Evolutionary conservation across 768 basidiomycete species (phyloP), one percentile per base, ranked within the genome.

Genomic region (Tremella fuciformis): DNA sequence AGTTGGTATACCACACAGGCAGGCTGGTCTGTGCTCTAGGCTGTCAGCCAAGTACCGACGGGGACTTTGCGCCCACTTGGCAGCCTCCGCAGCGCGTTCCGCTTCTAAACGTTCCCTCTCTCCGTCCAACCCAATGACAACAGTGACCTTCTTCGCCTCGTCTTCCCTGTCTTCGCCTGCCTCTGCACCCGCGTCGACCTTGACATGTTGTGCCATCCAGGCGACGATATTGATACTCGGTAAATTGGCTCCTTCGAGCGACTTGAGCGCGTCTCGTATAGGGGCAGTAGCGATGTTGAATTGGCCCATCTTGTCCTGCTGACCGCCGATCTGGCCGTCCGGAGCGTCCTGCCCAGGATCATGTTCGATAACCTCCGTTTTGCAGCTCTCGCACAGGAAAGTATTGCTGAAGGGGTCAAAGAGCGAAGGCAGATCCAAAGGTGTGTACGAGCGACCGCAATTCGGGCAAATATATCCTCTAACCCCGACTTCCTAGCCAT

Each of bases 381-480:
- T 65, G 71, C 94, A 98, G 60, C 88, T 84, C 74, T 94, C 91
- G 77, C 96, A 99, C 24, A 85, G 80, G 65, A 98, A 84, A 7
- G 83, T 78, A 55, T 84, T 84, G 21, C 80, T 81, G 37, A 74
- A 49, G 60, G 84, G 85, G 76, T 92, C 88, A 81, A 91, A 86
- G 50, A 97, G 80, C 63, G 83, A 85, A 78, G 88, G 86, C 50
- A 86, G 88, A 60, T 98, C 91, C 13, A 99, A 81, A 0, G 90
- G 85, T 1, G 87, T 83, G 77, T 91, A 99, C 0, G 85, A 84
- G 68, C 85, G 85, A 58, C 84, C 83, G 80, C 93, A 97, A 65
- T 85, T 84, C 1, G 91, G 87, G 76, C 94, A 99, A 58, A 93
- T 86, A 77, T 96, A 98, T n/a, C 94, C 96, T 78, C 94, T 90